These are phyloP conservation scores for Draba incana DNA, from an alignment of 345 rosid genomes.

Conservation along the genomic window DNA sequence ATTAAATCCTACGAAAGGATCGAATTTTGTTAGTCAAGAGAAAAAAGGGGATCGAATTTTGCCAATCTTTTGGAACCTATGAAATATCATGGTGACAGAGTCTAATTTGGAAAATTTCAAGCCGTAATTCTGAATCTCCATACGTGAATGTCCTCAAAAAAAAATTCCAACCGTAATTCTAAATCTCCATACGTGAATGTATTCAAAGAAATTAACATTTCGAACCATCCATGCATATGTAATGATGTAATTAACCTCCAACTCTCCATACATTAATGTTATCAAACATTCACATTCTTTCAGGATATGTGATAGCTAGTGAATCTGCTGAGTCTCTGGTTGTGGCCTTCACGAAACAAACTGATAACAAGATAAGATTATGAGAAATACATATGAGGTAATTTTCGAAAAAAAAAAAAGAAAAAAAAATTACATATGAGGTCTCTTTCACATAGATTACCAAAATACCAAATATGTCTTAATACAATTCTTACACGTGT, in stretches of 20 bases:
- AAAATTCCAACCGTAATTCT: not conserved
- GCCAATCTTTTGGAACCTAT: not conserved
- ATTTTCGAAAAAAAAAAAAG: too few relatives aligned
- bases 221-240: too few relatives aligned
- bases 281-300: not conserved
- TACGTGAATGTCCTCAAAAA: not conserved
- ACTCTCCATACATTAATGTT: too few relatives aligned
- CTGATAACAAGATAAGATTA: slow-evolving; percentile 23
- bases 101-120: not conserved
- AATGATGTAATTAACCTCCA: too few relatives aligned
- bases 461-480: slow-evolving; percentile 5
- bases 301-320: slow-evolving; percentile 3
- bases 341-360: slow-evolving; percentile 17
- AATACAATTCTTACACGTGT: slow-evolving; percentile 21
- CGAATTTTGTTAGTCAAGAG: too few relatives aligned
- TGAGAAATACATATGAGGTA: slow-evolving; percentile 13
- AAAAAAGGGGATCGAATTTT: not conserved
- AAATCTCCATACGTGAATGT: slow-evolving; percentile 9
- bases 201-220: slow-evolving; percentile 2
- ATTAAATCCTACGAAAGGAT: not conserved
- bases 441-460: slow-evolving; percentile 19
- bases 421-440: slow-evolving; percentile 15
- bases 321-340: not conserved
- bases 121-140: slow-evolving; percentile 19
- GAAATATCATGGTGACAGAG: not conserved